phyloP scores from a whole-genome alignment of 768 basidiomycete species.

The Termitomyces heimii region DNA sequence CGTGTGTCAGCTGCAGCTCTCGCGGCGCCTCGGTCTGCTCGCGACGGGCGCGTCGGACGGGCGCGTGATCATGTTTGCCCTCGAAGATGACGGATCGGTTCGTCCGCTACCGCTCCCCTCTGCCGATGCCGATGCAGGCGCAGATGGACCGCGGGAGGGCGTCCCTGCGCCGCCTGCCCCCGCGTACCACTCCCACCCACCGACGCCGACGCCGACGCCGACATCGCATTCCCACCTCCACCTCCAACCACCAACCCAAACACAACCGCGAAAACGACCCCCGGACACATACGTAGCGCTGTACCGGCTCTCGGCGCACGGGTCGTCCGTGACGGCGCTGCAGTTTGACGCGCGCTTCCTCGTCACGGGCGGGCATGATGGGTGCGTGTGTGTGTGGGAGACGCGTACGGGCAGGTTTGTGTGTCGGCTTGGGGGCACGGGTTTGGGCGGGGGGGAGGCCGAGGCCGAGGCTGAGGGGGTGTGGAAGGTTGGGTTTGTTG shows the following conservation, averaged over 20 bases:
- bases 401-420: slow-evolving; percentile 59
- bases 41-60: slow-evolving; percentile 89
- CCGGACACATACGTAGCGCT: slow-evolving; percentile 27
- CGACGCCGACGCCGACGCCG: too few relatives aligned
- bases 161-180: too few relatives aligned
- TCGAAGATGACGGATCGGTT: not conserved
- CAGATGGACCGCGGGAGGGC: too few relatives aligned
- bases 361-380: slow-evolving; percentile 83
- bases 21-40: slow-evolving; percentile 44
- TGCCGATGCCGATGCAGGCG: too few relatives aligned
- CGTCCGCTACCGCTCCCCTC: too few relatives aligned
- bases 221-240: not conserved
- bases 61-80: slow-evolving; percentile 33
- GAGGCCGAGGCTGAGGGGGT: slow-evolving; percentile 73
- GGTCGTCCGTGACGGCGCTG: slow-evolving; percentile 78
- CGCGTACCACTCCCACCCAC: too few relatives aligned
- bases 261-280: not conserved
- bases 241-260: not conserved
- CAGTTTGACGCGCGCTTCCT: slow-evolving; percentile 83
- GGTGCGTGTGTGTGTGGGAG: slow-evolving; percentile 72
- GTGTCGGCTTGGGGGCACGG: slow-evolving; percentile 57
- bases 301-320: slow-evolving; percentile 82
- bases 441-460: slow-evolving; percentile 32
- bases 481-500: slow-evolving; percentile 78
- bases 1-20: slow-evolving; percentile 85